Percentiles rank a stretch among this genome's conserved stretches.
These are phyloP conservation scores for Penicillium soppii DNA, from an alignment of 495 filamentous ascomycete genomes.

Conservation along the genomic window DNA sequence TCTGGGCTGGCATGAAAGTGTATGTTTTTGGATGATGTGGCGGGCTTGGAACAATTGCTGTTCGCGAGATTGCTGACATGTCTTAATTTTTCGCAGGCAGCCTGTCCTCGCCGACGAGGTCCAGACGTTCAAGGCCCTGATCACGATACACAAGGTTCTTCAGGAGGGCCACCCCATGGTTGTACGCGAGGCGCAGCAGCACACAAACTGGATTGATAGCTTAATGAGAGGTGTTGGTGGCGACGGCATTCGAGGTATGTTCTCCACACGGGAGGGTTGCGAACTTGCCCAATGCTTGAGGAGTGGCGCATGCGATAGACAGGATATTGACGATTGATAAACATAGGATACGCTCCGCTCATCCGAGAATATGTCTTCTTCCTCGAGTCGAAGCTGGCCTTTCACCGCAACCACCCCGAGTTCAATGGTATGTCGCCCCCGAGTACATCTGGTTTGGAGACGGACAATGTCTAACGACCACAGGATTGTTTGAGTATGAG, in stretches of 20 bases:
- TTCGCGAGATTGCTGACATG: slow-evolving; percentile 4
- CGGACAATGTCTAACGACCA: slow-evolving; percentile 14
- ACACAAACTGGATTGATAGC: slow-evolving; percentile 90
- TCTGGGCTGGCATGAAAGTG: slow-evolving; percentile 99
- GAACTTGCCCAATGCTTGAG: not conserved
- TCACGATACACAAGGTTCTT: slow-evolving; percentile 92
- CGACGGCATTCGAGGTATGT: slow-evolving; percentile 76
- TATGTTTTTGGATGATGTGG: slow-evolving; percentile 39
- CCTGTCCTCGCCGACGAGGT: slow-evolving; percentile 94
- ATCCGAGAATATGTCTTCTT: slow-evolving; percentile 96
- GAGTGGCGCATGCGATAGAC: slow-evolving; percentile 1
- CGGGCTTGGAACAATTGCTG: not conserved
- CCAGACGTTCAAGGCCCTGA: slow-evolving; percentile 90
- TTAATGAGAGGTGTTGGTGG: slow-evolving; percentile 80
- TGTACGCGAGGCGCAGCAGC: slow-evolving; percentile 82
- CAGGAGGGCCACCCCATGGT: slow-evolving; percentile 93
- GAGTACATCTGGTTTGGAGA: not conserved
- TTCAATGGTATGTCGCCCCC: slow-evolving; percentile 73
- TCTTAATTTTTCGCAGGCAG: slow-evolving; percentile 56
- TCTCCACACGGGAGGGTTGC: not conserved
- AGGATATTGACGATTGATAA: slow-evolving; percentile 15
- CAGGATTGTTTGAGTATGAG: slow-evolving; percentile 92
- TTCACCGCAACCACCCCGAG: slow-evolving; percentile 94
- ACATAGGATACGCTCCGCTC: slow-evolving; percentile 78
- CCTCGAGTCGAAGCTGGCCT: slow-evolving; percentile 85